Evolutionary conservation across 148 eudicot genomes (phyloP).

Genomic region (Fagopyrum esculentum): DNA sequence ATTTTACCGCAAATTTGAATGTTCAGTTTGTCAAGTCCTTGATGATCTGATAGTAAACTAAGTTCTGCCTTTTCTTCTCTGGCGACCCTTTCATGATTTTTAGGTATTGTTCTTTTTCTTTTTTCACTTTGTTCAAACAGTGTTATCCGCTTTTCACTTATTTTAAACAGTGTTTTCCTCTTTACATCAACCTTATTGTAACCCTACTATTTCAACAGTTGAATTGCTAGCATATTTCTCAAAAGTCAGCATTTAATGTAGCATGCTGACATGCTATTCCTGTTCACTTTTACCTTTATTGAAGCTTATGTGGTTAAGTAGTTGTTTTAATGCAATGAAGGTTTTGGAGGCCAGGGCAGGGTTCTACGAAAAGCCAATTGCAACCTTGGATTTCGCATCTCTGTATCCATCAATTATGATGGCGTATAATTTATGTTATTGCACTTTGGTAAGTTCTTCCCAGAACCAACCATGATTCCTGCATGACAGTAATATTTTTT

Average conservation of each 20-base stretch:
- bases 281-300: not conserved
- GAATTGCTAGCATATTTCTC: not conserved
- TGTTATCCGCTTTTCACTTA: not conserved
- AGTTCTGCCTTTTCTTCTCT: not conserved
- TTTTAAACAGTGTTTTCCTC: not conserved
- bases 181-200: not conserved
- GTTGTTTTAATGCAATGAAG: slow-evolving; percentile 27
- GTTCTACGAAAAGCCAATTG: slow-evolving; percentile 94
- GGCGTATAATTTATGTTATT: slow-evolving; percentile 97
- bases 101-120: not conserved
- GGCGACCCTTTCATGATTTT: not conserved
- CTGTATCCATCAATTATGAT: slow-evolving; percentile 98
- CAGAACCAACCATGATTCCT: slow-evolving; percentile 1
- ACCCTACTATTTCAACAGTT: not conserved
- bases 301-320: not conserved
- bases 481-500: not conserved
- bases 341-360: slow-evolving; percentile 95
- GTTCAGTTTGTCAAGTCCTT: not conserved
- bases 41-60: not conserved
- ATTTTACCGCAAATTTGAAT: not conserved
- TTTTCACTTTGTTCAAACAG: not conserved
- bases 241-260: not conserved
- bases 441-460: slow-evolving; percentile 64
- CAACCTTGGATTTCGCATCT: slow-evolving; percentile 98
- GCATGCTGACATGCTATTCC: slow-evolving; percentile 2